Evolutionary conservation across 176 grass and related monocot genomes (phyloP).

Genomic region (Oryza longistaminata): DNA sequence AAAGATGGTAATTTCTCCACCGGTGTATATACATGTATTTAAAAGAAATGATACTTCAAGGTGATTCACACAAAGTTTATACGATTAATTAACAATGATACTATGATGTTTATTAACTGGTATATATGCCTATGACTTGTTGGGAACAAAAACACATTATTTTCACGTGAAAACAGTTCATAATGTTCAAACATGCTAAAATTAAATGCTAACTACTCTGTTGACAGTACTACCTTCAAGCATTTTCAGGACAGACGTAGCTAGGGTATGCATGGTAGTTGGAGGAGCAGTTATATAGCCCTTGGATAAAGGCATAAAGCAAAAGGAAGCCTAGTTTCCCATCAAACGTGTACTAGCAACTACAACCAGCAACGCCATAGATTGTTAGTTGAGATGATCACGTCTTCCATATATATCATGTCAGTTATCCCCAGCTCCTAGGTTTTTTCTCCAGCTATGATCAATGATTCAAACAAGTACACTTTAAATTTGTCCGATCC

Average conservation of each 20-base stretch:
- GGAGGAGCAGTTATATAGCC: background rate
- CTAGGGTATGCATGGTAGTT: background rate
- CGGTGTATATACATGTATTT: no score
- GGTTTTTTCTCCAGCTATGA: background rate
- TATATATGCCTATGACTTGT: background rate
- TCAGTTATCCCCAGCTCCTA: background rate
- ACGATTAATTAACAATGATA: background rate
- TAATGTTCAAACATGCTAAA: no score
- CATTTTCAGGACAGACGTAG: slow-evolving; percentile 2
- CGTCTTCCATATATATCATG: background rate
- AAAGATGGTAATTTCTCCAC: no score
- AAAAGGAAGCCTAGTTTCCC: background rate
- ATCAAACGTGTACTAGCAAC: background rate
- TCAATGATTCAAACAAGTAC: background rate
- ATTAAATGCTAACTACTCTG: background rate
- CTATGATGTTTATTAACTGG: background rate
- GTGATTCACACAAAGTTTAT: background rate
- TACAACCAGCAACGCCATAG: background rate
- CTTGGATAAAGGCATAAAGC: background rate
- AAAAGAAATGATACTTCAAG: background rate
- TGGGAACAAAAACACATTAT: background rate
- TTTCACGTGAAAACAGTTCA: background rate
- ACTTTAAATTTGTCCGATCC: background rate
- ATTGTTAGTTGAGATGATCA: background rate
- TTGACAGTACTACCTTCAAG: background rate